Base-by-base conservation (phyloP, 129 eudicot genomes). In the Erigeron canadensis region DNA sequence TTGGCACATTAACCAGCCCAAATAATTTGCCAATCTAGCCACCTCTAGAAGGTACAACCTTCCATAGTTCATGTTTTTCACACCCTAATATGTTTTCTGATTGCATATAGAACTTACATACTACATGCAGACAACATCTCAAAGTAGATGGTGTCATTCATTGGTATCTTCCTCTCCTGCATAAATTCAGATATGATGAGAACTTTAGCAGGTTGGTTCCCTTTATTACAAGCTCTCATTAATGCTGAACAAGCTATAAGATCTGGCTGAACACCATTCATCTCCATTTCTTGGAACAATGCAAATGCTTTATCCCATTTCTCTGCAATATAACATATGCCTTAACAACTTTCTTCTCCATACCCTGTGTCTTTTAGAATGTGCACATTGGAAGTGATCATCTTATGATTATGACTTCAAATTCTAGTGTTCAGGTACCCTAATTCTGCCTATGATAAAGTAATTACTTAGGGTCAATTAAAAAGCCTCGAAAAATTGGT, bases 61-160 rank as follows among this genome's bases (percentile, higher is more conserved):
- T 19, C 13, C 61, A 50, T 50, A 13, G 1, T 10, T 50, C 56
- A 50, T 15, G 3, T 13, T 50, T 15, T 13, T 7, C 15, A 15
- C 19, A 2, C 56, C 54, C 55, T 48, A 12, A n/a, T 4, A 23
- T 55, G 23, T 28, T 16, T 55, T 55, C 10, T 51, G 13, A 54
- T 16, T 34, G 41, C 17, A 42, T 64, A 59, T 10, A 66, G 65
- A 75, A 79, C 99, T 84, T 87, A 94, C 99, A 89, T 80, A 71
- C 84, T 84, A 86, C 99, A 94, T 4, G 99, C 97, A 1, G 90
- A 84, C 47, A 90, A 67, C 81, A 94, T 82, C 81, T 94, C 99
- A 77, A 81, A 87, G 73, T 80, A 89, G 63, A 85, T 78, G 47
- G 96, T 82, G 66, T 94, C 97, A 63, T 18, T 87, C 72, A 89